Evolutionary conservation across 2,329 filamentous ascomycete genomes (phyloP).

Genomic region (Aspergillus sp.): DNA sequence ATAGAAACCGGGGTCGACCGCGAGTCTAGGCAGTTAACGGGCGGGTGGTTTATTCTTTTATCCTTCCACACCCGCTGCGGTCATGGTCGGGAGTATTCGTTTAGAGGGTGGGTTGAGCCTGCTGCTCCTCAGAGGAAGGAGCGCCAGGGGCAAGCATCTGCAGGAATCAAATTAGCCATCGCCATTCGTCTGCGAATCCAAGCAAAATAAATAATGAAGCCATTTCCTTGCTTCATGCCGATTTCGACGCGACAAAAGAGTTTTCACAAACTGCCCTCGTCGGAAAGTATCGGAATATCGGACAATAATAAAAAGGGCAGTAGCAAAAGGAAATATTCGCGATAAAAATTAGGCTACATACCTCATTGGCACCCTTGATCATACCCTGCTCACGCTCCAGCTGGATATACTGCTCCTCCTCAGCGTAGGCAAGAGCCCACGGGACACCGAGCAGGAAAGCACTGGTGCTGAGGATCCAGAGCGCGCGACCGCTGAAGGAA

Average conservation of each 20-base stretch:
- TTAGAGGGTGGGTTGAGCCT: slow-evolving; percentile 39
- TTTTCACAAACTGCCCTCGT: background rate
- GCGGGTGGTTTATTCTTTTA: slow-evolving; percentile 8
- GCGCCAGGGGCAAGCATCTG: slow-evolving; percentile 46
- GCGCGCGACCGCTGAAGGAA: slow-evolving; percentile 74
- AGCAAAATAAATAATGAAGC: background rate
- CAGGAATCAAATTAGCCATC: slow-evolving; percentile 16
- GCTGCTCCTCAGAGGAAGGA: slow-evolving; percentile 26
- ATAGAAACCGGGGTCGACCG: slow-evolving; percentile 10
- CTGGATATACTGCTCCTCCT: slow-evolving; percentile 95
- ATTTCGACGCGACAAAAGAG: slow-evolving; percentile 6
- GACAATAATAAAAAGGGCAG: background rate
- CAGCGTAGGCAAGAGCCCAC: slow-evolving; percentile 86
- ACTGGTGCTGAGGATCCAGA: slow-evolving; percentile 89
- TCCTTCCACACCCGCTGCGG: slow-evolving; percentile 19
- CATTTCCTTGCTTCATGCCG: slow-evolving; percentile 6
- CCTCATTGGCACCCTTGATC: slow-evolving; percentile 86
- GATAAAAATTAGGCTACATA: slow-evolving; percentile 36
- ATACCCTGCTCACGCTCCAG: slow-evolving; percentile 98
- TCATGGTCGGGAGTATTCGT: slow-evolving; percentile 25
- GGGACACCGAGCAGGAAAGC: slow-evolving; percentile 88
- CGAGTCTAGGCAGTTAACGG: slow-evolving; percentile 3
- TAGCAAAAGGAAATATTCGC: background rate
- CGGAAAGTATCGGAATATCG: background rate
- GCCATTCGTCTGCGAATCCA: background rate